These are phyloP conservation scores for Tolypocladium tundrense DNA, from an alignment of 2,329 filamentous ascomycete genomes.

Conservation along the genomic window DNA sequence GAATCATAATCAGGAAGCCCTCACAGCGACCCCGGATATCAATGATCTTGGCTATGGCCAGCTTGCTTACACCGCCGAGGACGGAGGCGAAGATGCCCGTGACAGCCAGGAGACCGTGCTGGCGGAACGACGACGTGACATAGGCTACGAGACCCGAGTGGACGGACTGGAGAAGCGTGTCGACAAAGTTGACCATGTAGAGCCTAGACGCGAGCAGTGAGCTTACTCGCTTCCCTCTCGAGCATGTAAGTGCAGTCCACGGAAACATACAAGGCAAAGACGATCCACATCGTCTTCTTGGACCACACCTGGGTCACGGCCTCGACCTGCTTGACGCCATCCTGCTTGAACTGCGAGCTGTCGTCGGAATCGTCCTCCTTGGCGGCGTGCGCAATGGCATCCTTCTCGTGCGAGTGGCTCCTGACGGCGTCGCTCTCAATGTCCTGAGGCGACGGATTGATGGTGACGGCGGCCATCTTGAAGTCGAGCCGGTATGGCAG, in stretches of 20 bases:
- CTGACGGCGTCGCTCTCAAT: not conserved
- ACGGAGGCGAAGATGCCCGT: conserved; percentile 48
- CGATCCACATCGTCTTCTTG: conserved; percentile 23
- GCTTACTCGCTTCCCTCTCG: not conserved
- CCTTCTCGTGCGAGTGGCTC: not conserved
- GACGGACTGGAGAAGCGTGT: conserved; percentile 25
- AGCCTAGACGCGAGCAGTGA: conserved; percentile 15
- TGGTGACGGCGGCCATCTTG: not conserved
- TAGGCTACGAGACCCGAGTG: conserved; percentile 46
- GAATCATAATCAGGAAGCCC: conserved; percentile 30
- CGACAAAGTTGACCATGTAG: conserved; percentile 28
- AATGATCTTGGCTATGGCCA: conserved; percentile 35
- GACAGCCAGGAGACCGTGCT: conserved; percentile 53
- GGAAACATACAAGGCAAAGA: conserved; percentile 27
- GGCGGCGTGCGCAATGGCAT: not conserved
- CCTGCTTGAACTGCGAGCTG: conserved; percentile 19
- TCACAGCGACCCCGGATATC: conserved; percentile 39
- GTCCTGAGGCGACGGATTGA: not conserved
- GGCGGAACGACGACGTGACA: conserved; percentile 54
- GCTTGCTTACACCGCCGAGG: conserved; percentile 25
- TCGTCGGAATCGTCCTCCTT: conserved; percentile 9
- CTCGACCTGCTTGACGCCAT: conserved; percentile 27
- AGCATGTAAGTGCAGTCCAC: not conserved
- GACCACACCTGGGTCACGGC: conserved; percentile 30
- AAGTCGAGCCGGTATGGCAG: not conserved